Evolutionary conservation across 257 asterid species (phyloP), one percentile per base, ranked within the genome.

Genomic region (Fraxinus anomala): DNA sequence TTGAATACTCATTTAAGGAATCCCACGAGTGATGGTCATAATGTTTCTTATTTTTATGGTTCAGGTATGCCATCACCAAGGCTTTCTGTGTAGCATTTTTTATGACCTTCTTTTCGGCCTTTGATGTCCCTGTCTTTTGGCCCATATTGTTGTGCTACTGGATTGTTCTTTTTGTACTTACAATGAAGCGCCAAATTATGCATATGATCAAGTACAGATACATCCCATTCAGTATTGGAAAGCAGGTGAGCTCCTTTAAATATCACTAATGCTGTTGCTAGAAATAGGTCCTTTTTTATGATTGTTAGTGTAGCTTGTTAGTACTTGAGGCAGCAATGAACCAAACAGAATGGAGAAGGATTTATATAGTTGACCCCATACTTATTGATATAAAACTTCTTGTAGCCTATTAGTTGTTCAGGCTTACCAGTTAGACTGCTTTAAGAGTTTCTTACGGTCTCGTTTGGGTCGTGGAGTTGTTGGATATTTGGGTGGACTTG

Each of bases 41-140:
- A 42, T 26, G 59, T 26, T 61, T 66, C 36, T 68, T 80, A 21
- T 40, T 65, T 61, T 17, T 82, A 72, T 76, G 39, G 33, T 79
- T 82, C 86, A 94, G 98, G 98, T 94, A 94, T 86, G 92, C 97
- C 76, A 88, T 94, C 85, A 94, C 97, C 11, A 94, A 92, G 87
- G 97, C 98, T 37, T 85, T 91, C 85, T 89, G 90, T 68, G 79
- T 92, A 47, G 97, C 97, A 74, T 92, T 94, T 80, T 66, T 77
- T 70, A 89, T 94, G 97, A 94, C 97, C 82, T 90, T 92, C 90
- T 92, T 94, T 74, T 91, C 97, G 44, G 73, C 91, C 80, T 94
- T 92, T 59, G 98, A 94, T 77, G 97, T 94, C 76, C 97, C 96
- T 1, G 98, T 91, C 70, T 94, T 92, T 81, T 94, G 98, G 98